phyloP scores from a whole-genome alignment of 2,329 filamentous ascomycete species.

The Endothia cerciana region DNA sequence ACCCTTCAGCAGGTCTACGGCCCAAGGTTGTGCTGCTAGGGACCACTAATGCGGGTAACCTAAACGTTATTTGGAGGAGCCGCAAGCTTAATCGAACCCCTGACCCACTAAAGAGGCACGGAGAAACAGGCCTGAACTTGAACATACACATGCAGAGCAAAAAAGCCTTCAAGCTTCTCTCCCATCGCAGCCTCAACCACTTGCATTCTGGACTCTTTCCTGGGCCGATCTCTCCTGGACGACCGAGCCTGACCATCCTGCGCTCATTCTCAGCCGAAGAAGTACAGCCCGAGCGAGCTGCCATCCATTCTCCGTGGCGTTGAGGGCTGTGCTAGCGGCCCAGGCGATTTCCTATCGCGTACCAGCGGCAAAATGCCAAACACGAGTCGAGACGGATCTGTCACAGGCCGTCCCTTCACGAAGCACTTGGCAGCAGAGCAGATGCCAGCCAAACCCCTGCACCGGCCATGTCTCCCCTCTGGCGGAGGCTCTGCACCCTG shows the following conservation, averaged over 20 bases:
- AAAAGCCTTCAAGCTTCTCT: no score
- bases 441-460: background rate
- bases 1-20: constrained; percentile 9
- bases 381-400: constrained; percentile 55
- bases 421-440: constrained; percentile 23
- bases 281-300: background rate
- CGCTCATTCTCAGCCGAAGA: background rate
- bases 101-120: background rate
- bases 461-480: background rate
- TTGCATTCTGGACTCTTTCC: constrained; percentile 1
- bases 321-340: constrained; percentile 8
- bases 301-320: background rate
- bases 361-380: constrained; percentile 43
- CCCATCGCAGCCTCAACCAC: no score
- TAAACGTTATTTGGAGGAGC: constrained; percentile 30
- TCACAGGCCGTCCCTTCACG: constrained; percentile 43
- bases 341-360: constrained; percentile 18
- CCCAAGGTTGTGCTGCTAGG: constrained; percentile 4
- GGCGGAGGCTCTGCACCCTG: background rate
- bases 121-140: constrained; percentile 5
- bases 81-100: constrained; percentile 12
- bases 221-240: constrained; percentile 13
- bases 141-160: background rate
- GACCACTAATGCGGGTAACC: constrained; percentile 17
- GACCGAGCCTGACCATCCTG: background rate